phyloP scores from a whole-genome alignment of 208 protist genomes.

The Wallacemonas collosoma region DNA sequence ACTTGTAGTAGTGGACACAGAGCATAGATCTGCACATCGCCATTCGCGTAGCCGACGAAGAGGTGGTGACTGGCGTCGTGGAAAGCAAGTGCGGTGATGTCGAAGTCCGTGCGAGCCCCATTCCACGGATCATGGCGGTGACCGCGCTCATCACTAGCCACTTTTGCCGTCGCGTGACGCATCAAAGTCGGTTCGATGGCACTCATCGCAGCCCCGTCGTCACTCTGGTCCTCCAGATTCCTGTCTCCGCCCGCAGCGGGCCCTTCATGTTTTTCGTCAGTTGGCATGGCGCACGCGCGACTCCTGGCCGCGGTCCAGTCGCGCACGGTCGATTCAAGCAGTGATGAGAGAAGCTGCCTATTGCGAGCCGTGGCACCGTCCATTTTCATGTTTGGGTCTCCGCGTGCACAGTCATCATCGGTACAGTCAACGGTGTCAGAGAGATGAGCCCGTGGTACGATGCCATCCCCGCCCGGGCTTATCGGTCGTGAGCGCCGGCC shows the following conservation, averaged over 20 bases:
- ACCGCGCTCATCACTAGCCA: background rate
- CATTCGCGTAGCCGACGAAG: slow-evolving; percentile 60
- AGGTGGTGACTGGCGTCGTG: slow-evolving; percentile 57
- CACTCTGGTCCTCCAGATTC: background rate
- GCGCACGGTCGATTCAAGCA: slow-evolving; percentile 2
- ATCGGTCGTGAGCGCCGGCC: background rate
- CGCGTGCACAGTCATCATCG: background rate
- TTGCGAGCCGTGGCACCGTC: background rate
- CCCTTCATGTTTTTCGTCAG: background rate
- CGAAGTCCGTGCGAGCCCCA: slow-evolving; percentile 6
- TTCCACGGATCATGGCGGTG: slow-evolving; percentile 6
- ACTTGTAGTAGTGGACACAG: slow-evolving; percentile 52
- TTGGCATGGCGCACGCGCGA: background rate
- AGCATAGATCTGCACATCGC: slow-evolving; percentile 54
- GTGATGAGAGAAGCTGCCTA: background rate
- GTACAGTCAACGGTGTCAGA: no score
- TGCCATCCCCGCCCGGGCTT: background rate
- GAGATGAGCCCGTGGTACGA: background rate
- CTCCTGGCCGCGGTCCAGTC: background rate
- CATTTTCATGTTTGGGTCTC: background rate
- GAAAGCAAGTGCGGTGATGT: slow-evolving; percentile 50
- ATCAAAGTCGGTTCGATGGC: no score
- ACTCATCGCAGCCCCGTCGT: no score
- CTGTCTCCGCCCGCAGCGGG: background rate
- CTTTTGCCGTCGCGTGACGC: no score